phyloP scores from a whole-genome alignment of 2,329 filamentous ascomycete species.

The Ploettnerulaceae sp. region DNA sequence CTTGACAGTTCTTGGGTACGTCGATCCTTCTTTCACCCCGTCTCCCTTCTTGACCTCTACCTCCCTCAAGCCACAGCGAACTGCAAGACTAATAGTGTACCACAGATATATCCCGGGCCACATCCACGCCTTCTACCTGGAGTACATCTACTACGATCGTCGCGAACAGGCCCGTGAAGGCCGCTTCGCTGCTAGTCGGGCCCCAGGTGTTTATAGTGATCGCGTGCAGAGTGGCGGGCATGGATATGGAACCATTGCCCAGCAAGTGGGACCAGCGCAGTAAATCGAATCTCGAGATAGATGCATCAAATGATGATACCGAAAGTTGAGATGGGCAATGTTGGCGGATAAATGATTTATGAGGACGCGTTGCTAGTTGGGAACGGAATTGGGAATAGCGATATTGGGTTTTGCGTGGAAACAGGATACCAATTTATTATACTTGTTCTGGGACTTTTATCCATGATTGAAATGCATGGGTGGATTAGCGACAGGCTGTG shows the following conservation, averaged over 20 bases:
- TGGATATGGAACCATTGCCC: constrained; percentile 47
- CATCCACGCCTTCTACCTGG: constrained; percentile 38
- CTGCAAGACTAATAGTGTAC: constrained; percentile 40
- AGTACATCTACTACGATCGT: constrained; percentile 79
- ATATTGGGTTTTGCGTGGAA: constrained; percentile 1
- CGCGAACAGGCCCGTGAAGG: constrained; percentile 58
- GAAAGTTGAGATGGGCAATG: background rate
- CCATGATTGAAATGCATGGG: background rate
- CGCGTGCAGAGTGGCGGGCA: constrained; percentile 68
- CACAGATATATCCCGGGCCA: constrained; percentile 34
- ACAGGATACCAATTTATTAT: constrained; percentile 13
- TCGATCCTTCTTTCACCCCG: background rate
- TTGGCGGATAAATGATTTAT: constrained; percentile 6
- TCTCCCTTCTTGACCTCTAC: background rate
- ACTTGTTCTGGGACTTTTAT: background rate
- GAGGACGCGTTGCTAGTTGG: constrained; percentile 3
- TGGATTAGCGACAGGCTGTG: too few species aligned
- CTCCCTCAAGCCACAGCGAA: background rate
- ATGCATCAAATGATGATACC: background rate
- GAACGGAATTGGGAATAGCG: background rate
- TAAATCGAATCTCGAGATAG: constrained; percentile 1
- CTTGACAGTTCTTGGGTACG: constrained; percentile 37
- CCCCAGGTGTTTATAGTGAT: constrained; percentile 68
- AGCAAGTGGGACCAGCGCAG: constrained; percentile 18
- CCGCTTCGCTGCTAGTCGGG: constrained; percentile 46